Conservation (phyloP, 2,329 filamentous ascomycete genomes). For the Cladophialophora chaetospira region DNA sequence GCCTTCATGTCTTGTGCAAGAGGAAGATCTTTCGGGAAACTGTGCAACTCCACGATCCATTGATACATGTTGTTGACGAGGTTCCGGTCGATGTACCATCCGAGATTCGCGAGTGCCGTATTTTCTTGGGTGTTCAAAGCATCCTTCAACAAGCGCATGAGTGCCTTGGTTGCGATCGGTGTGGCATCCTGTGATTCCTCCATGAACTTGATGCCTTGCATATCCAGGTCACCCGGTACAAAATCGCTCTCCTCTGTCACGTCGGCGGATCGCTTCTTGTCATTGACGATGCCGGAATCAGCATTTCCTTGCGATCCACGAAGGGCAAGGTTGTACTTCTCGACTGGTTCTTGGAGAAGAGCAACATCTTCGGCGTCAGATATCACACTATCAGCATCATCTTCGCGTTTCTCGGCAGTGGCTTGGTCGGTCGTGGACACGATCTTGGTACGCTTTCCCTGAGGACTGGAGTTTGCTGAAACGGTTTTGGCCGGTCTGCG, state of each 20-base stretch:
- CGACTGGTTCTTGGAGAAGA: conserved; percentile 39
- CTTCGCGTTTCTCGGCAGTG: conserved; percentile 21
- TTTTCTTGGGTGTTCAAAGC: conserved; percentile 65
- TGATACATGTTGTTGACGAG: conserved; percentile 77
- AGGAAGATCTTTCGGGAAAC: conserved; percentile 69
- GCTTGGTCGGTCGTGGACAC: conserved; percentile 20
- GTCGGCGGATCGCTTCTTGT: conserved; percentile 10
- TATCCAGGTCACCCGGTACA: conserved; percentile 66
- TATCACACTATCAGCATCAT: conserved; percentile 37
- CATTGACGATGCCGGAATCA: neutral
- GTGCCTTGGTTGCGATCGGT: conserved; percentile 58
- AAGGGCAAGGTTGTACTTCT: neutral
- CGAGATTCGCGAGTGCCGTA: conserved; percentile 66
- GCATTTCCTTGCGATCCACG: neutral
- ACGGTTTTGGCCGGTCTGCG: conserved; percentile 38
- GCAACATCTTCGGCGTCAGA: conserved; percentile 51
- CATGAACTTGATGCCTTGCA: conserved; percentile 64
- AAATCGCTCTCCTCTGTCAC: conserved; percentile 57
- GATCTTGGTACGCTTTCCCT: conserved; percentile 26
- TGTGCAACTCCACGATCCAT: conserved; percentile 89
- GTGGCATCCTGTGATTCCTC: conserved; percentile 67
- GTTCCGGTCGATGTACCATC: conserved; percentile 76
- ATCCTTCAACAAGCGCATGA: conserved; percentile 66
- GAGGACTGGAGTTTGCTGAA: conserved; percentile 15
- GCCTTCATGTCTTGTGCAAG: conserved; percentile 73